Conservation (phyloP, 495 filamentous ascomycete genomes). For the Podospora fimiseda region DNA sequence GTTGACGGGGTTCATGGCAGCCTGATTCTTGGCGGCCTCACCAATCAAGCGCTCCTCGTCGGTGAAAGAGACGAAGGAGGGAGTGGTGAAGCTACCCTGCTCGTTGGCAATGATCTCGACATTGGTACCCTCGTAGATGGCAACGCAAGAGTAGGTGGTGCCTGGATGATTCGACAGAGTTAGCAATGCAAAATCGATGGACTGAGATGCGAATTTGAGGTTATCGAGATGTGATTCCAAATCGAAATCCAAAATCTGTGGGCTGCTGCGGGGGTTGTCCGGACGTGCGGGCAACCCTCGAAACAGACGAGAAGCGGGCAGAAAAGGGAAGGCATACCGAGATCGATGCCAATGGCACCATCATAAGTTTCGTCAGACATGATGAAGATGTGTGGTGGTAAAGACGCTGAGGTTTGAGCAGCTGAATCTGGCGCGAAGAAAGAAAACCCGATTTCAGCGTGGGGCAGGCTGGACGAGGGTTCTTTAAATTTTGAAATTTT, state of each 20-base stretch:
- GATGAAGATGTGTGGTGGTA: slow-evolving; percentile 17
- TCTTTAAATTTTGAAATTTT: slow-evolving; percentile 30
- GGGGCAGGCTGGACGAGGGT: slow-evolving; percentile 24
- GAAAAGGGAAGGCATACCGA: slow-evolving; percentile 59
- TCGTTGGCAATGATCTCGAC: slow-evolving; percentile 99
- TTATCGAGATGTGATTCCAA: no score
- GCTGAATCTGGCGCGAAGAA: slow-evolving; percentile 24
- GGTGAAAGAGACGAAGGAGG: slow-evolving; percentile 98
- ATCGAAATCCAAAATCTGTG: neutral
- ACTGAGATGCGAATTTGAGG: slow-evolving; percentile 7
- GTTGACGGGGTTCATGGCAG: slow-evolving; percentile 96
- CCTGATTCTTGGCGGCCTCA: slow-evolving; percentile 99
- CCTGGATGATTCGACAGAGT: slow-evolving; percentile 44
- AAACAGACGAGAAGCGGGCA: neutral
- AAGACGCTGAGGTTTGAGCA: slow-evolving; percentile 12
- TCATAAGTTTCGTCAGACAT: slow-evolving; percentile 97
- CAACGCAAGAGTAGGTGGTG: slow-evolving; percentile 99
- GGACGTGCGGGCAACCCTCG: neutral
- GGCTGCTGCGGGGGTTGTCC: neutral
- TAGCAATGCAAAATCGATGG: slow-evolving; percentile 9
- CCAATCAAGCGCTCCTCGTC: slow-evolving; percentile 97
- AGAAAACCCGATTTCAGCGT: slow-evolving; percentile 24
- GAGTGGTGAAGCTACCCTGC: slow-evolving; percentile 98
- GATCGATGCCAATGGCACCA: slow-evolving; percentile 98
- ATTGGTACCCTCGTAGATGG: slow-evolving; percentile 97